Evolutionary conservation across 495 filamentous ascomycete genomes (phyloP).

Genomic region (Podospora sp.): DNA sequence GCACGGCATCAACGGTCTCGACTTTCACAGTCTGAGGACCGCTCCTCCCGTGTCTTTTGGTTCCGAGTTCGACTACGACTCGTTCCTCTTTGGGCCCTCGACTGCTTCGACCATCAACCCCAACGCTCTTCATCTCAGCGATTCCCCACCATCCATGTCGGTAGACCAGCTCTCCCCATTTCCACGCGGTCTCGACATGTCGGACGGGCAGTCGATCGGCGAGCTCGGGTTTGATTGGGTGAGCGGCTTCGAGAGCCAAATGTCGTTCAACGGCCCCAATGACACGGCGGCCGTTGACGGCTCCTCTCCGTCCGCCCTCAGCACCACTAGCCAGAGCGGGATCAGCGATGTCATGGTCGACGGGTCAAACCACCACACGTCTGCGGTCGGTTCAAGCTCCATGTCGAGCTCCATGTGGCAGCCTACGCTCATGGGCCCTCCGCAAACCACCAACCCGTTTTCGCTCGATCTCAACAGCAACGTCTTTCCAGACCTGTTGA

Average conservation of each 20-base stretch:
- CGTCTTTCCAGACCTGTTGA: conserved; percentile 62
- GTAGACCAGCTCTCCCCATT: conserved; percentile 77
- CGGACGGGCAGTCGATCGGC: conserved; percentile 62
- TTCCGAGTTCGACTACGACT: conserved; percentile 74
- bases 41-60: conserved; percentile 76
- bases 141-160: conserved; percentile 73
- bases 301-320: conserved; percentile 93
- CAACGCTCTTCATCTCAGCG: conserved; percentile 89
- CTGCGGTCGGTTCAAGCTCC: conserved; percentile 46
- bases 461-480: conserved; percentile 59
- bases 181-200: conserved; percentile 64
- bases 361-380: conserved; percentile 64
- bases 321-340: conserved; percentile 86
- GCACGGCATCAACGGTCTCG: conserved; percentile 55
- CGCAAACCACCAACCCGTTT: conserved; percentile 63
- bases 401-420: conserved; percentile 58
- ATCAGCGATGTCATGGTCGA: conserved; percentile 93
- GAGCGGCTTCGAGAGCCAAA: conserved; percentile 74
- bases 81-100: conserved; percentile 65
- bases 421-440: conserved; percentile 63
- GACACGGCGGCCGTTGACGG: conserved; percentile 85
- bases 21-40: conserved; percentile 71
- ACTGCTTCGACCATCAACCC: conserved; percentile 84
- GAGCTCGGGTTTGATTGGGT: conserved; percentile 83
- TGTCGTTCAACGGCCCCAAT: conserved; percentile 65